These are phyloP conservation scores for Fusarium graminum DNA, from an alignment of 2,329 filamentous ascomycete genomes.

Conservation along the genomic window DNA sequence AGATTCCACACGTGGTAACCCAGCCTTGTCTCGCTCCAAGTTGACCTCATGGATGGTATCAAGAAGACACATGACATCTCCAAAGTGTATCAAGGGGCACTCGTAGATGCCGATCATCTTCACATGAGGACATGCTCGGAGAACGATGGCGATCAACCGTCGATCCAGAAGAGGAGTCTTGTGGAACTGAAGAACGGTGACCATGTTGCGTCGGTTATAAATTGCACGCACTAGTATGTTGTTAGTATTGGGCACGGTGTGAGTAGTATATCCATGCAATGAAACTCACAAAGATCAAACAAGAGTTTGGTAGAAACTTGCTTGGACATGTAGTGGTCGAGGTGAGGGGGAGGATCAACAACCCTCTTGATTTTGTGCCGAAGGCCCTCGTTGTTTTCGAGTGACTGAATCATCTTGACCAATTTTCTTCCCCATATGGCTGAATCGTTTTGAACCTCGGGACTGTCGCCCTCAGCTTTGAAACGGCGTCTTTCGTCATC, in stretches of 20 bases:
- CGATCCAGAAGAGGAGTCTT: constrained; percentile 52
- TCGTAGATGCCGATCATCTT: constrained; percentile 55
- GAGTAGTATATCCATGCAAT: background rate
- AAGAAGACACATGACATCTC: constrained; percentile 52
- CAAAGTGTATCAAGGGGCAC: constrained; percentile 55
- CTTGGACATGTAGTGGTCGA: constrained; percentile 24
- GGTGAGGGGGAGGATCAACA: constrained; percentile 1
- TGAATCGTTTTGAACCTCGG: background rate
- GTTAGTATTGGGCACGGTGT: constrained; percentile 18
- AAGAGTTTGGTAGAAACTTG: constrained; percentile 22
- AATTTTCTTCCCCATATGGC: background rate
- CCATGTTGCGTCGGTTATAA: constrained; percentile 21
- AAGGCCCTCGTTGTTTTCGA: constrained; percentile 21
- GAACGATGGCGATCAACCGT: constrained; percentile 53
- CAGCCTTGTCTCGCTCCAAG: constrained; percentile 24
- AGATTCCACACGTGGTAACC: constrained; percentile 34
- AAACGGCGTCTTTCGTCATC: background rate
- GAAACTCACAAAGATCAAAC: constrained; percentile 44
- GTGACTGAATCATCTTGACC: constrained; percentile 20
- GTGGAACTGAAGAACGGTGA: constrained; percentile 51
- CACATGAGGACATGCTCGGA: constrained; percentile 51
- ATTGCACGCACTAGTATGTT: constrained; percentile 46
- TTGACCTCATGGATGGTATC: constrained; percentile 57
- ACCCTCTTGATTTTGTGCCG: background rate
- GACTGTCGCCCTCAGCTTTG: background rate